Evolutionary conservation across 2,329 filamentous ascomycete genomes (phyloP), one percentile per base, ranked within the genome.

Genomic region (Fusarium scirpi): DNA sequence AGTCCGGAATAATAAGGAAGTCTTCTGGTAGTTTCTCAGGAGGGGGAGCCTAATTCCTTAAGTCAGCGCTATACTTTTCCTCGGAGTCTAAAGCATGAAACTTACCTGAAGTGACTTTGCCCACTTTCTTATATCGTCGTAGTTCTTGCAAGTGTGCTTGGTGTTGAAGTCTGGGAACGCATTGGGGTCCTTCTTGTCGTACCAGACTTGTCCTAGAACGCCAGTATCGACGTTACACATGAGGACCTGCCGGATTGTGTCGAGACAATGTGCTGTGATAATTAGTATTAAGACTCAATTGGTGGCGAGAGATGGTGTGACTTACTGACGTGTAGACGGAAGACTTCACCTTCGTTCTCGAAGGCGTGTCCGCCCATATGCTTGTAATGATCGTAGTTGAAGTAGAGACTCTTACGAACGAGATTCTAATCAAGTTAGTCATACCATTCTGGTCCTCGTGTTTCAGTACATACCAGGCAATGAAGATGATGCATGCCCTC

Each of bases 131-230:
- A 89, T 77, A 2, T 80, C 82, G 4, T 88, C 85, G 55, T 85
- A 89, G 73, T 89, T 87, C 34, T 86, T 84, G 76, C 89, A 90
- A 49, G 80, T 81, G 74, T 90, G 89, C 59, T 81, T 80, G 0
- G 88, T 90, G 71, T 89, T 88, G 78, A 90, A 90, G 75, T 91
- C 87, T 4, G 88, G 86, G 67, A 88, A 90, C 1, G 87, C 82
- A 45, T 80, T 78, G 0, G 84, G 82, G 11, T 81, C 76, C 2
- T 80, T 71, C 5, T 77, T 76, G 25, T 87, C 80, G 34, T 84
- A 84, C 88, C 88, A 91, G 8, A 90, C 83, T 70, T 91, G 87
- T 15, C 88, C 88, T 0, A 90, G 80, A 1, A 91, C 83, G 2
- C 84, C 88, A 5, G 87, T 85, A 69, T 91, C 89, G 22, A 86